phyloP scores from a whole-genome alignment of 1,284 basidiomycete genomes.

The Fomitopsis pinicola region DNA sequence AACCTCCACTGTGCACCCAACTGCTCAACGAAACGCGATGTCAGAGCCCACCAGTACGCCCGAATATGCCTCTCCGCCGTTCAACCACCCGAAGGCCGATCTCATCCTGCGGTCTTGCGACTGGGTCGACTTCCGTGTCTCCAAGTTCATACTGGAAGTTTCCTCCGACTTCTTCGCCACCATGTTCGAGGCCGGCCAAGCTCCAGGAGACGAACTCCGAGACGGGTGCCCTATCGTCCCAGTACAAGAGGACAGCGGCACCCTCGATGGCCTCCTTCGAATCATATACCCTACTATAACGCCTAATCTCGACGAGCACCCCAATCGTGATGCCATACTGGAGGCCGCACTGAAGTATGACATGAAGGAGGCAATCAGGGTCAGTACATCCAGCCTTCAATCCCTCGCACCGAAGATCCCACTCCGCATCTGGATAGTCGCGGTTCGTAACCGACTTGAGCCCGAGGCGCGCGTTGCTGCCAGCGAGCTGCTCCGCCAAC shows the following conservation, averaged over 20 bases:
- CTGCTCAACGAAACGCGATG: not conserved
- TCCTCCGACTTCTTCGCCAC: not conserved
- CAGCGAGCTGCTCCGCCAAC: too few species aligned
- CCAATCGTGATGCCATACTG: constrained; percentile 4
- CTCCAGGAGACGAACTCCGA: not conserved
- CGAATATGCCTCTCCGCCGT: not conserved
- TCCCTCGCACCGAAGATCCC: too few species aligned
- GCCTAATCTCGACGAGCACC: not conserved
- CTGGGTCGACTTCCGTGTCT: not conserved
- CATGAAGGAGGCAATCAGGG: constrained; percentile 2
- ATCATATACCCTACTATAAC: not conserved
- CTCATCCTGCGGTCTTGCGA: constrained; percentile 4
- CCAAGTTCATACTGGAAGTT: not conserved
- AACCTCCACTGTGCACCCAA: too few species aligned
- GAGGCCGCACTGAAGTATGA: constrained; percentile 10
- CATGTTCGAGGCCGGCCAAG: constrained; percentile 6
- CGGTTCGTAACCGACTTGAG: too few species aligned
- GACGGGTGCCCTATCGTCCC: not conserved
- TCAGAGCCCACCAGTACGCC: not conserved
- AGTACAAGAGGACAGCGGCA: constrained; percentile 3
- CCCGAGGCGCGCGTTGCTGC: too few species aligned
- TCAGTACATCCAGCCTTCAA: too few species aligned
- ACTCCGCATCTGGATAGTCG: too few species aligned
- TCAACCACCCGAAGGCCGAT: not conserved
- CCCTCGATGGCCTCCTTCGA: not conserved